Base-by-base conservation (phyloP, 2,329 filamentous ascomycete species). In the Sclerotinia sclerotiorum region DNA sequence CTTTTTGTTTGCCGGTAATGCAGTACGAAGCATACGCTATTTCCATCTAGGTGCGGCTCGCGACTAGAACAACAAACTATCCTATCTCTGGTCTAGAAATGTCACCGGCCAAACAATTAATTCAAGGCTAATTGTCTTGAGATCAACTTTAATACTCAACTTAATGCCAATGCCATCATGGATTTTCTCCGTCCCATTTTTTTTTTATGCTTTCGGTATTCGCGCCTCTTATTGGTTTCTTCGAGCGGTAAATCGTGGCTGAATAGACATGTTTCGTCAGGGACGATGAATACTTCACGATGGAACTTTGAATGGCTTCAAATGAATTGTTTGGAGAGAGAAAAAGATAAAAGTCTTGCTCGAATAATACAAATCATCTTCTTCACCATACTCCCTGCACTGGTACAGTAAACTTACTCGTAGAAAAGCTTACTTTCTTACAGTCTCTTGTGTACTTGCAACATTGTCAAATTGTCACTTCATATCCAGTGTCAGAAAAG, bases 1-100 rank as follows among this genome's bases (percentile, higher is more conserved):
- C 63, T 65, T 65, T 65, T 65, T 44, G 62, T 29, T 65, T 57
- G 52, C 63, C 51, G 63, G 63, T 57, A 65, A 29, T 48, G 42
- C 57, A 27, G 57, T n/a, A 62, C 58, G 44, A 49, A 62, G 58
- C 13, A 35, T 15, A 17, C 27, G 27, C 49, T 56, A 24, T 5
- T 48, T 42, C 63, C 7, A 48, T 32, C 63, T 48, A 58, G 63
- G 63, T 32, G 48, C 63, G 63, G 63, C 52, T 65, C 63, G 63
- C 27, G 24, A 58, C 42, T 65, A 55, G 27, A 65, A 56, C 39
- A 32, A 29, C 48, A 55, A 44, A 44, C 62, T 44, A 52, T 32
- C 46, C 49, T 52, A 42, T 13, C 24, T 42, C 10, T 19, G 63
- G 35, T 32, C 27, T 65, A 61, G 58, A 62, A 21, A 24, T 49